These are phyloP conservation scores for Musa balbisiana DNA, from an alignment of 202 grass and related monocot genomes.

Conservation along the genomic window DNA sequence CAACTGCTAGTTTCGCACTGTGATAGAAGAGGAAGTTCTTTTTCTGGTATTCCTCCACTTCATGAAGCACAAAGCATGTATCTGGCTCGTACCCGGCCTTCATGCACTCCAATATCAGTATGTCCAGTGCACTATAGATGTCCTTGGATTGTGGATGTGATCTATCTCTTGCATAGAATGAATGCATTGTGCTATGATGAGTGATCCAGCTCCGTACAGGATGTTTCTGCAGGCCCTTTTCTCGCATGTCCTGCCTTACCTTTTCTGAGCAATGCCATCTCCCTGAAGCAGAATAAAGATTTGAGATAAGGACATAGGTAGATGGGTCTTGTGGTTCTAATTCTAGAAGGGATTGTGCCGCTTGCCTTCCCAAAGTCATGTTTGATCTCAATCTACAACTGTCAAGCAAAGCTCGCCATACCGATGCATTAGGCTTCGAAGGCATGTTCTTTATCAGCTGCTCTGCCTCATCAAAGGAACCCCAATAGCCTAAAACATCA, in stretches of 20 bases:
- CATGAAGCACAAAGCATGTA: conserved; percentile 77
- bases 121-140: conserved; percentile 72
- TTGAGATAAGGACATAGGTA: conserved; percentile 61
- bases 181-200: conserved; percentile 45
- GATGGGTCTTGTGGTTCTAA: conserved; percentile 64
- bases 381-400: conserved; percentile 51
- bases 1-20: conserved; percentile 63
- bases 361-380: conserved; percentile 28
- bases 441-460: conserved; percentile 49
- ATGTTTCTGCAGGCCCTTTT: conserved; percentile 60
- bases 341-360: conserved; percentile 46
- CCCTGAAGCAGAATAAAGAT: conserved; percentile 63
- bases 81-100: conserved; percentile 77
- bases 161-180: conserved; percentile 74
- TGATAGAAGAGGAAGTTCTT: conserved; percentile 89
- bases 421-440: conserved; percentile 45
- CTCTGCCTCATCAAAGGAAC: conserved; percentile 54
- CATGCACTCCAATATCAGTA: conserved; percentile 74
- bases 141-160: conserved; percentile 60
- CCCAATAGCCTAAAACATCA: conserved; percentile 59
- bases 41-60: conserved; percentile 93
- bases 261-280: conserved; percentile 70
- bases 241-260: conserved; percentile 60
- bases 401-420: conserved; percentile 83
- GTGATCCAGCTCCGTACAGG: conserved; percentile 76